phyloP scores from a whole-genome alignment of 352 stramenopile genomes.

The Phytophthora chlamydospora region DNA sequence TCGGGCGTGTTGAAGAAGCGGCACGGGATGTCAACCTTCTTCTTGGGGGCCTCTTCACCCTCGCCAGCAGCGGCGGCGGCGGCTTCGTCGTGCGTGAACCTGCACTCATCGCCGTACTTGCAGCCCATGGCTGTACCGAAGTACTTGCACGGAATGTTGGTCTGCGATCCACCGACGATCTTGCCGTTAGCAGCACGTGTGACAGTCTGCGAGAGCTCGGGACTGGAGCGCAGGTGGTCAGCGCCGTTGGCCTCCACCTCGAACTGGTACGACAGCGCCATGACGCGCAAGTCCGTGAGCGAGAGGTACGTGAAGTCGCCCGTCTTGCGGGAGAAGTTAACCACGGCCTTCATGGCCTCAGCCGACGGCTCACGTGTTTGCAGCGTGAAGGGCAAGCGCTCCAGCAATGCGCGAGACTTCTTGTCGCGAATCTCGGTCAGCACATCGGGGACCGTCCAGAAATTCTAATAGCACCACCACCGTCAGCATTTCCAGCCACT shows the following conservation, averaged over 20 bases:
- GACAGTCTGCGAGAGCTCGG: conserved; percentile 71
- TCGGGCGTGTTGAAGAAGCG: conserved; percentile 77
- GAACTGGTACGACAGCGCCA: conserved; percentile 89
- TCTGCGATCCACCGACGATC: conserved; percentile 56
- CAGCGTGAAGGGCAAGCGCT: conserved; percentile 78
- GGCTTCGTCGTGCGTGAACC: conserved; percentile 75
- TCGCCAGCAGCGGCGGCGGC: conserved; percentile 21
- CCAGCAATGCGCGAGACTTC: conserved; percentile 68
- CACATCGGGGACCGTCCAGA: conserved; percentile 89
- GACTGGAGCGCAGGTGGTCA: conserved; percentile 74
- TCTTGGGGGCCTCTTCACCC: conserved; percentile 29
- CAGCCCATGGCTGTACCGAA: conserved; percentile 78
- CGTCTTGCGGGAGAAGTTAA: conserved; percentile 86
- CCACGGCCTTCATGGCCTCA: conserved; percentile 78
- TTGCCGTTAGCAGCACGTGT: conserved; percentile 71
- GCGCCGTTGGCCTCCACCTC: conserved; percentile 76
- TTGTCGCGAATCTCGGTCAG: conserved; percentile 86
- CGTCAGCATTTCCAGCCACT: conserved; percentile 16
- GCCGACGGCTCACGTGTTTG: conserved; percentile 81
- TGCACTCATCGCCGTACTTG: conserved; percentile 82
- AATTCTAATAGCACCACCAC: conserved; percentile 50
- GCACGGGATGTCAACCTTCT: conserved; percentile 81
- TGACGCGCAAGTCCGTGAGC: conserved; percentile 86
- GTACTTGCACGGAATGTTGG: conserved; percentile 77
- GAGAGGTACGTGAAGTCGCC: conserved; percentile 87